phyloP scores from a whole-genome alignment of 1,139 yeast genomes.

The Meyerozyma elateridarum region DNA sequence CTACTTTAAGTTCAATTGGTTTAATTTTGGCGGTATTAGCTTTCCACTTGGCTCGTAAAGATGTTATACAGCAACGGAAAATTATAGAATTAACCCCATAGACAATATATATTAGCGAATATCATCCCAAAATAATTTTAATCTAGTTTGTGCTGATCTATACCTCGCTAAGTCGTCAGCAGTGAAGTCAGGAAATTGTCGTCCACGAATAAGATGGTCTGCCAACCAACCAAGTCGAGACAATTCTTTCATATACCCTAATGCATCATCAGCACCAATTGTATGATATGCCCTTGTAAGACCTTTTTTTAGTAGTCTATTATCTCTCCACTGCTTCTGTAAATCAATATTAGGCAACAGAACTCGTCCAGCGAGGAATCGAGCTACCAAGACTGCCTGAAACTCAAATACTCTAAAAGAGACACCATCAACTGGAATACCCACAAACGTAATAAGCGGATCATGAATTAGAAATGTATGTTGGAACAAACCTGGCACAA shows the following conservation, averaged over 20 bases:
- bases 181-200: conserved; percentile 30
- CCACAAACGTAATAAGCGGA: conserved; percentile 34
- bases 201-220: conserved; percentile 17
- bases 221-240: background rate
- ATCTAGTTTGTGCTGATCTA: conserved; percentile 17
- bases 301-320: conserved; percentile 23
- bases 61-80: too few species aligned
- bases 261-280: conserved; percentile 22
- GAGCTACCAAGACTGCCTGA: conserved; percentile 41
- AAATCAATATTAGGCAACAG: conserved; percentile 26
- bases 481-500: conserved; percentile 27
- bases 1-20: conserved; percentile 39
- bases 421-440: conserved; percentile 40
- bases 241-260: background rate
- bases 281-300: conserved; percentile 39
- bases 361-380: conserved; percentile 37
- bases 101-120: too few species aligned
- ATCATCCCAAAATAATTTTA: conserved; percentile 21
- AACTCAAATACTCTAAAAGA: conserved; percentile 43
- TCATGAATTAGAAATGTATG: conserved; percentile 36
- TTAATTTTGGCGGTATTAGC: conserved; percentile 26
- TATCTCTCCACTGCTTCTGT: conserved; percentile 29
- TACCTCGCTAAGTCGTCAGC: conserved; percentile 22
- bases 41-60: conserved; percentile 8
- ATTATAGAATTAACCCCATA: too few species aligned